Conservation (phyloP, 352 stramenopile genomes). For the Phytopythium kandeliae region DNA sequence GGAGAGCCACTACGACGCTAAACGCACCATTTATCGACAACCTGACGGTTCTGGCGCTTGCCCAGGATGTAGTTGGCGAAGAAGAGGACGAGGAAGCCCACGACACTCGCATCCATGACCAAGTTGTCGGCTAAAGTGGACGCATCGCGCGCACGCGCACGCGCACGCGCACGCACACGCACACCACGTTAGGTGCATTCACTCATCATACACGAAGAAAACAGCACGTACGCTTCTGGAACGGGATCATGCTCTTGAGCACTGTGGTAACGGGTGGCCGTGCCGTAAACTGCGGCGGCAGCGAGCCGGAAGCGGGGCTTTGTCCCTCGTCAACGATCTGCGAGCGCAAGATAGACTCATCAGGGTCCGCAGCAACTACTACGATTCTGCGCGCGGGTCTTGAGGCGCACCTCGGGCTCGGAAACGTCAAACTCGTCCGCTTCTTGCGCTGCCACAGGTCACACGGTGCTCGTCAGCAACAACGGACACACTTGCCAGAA, state of each 20-base stretch:
- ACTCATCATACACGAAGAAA: no score
- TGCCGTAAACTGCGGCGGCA: slow-evolving; percentile 9
- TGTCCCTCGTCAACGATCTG: slow-evolving; percentile 9
- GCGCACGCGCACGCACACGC: no score
- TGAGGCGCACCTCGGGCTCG: slow-evolving; percentile 12
- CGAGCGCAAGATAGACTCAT: background rate
- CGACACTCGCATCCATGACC: slow-evolving; percentile 36
- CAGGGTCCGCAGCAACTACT: background rate
- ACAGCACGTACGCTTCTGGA: slow-evolving; percentile 22
- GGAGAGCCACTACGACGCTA: background rate
- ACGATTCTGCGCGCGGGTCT: background rate
- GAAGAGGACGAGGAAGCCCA: slow-evolving; percentile 44
- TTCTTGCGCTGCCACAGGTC: slow-evolving; percentile 23
- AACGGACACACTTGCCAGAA: no score
- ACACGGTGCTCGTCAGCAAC: slow-evolving; percentile 1
- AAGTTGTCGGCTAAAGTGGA: slow-evolving; percentile 56
- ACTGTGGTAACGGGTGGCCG: slow-evolving; percentile 15
- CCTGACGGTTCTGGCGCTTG: slow-evolving; percentile 57
- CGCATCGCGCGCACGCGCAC: no score
- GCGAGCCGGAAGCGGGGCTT: background rate
- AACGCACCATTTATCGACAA: slow-evolving; percentile 56
- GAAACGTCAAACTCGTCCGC: slow-evolving; percentile 41
- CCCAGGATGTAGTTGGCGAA: slow-evolving; percentile 56
- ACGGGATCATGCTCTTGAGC: slow-evolving; percentile 26
- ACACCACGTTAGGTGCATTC: background rate